phyloP scores from a whole-genome alignment of 805 yeast genomes.

The Starmerella tilneyi region DNA sequence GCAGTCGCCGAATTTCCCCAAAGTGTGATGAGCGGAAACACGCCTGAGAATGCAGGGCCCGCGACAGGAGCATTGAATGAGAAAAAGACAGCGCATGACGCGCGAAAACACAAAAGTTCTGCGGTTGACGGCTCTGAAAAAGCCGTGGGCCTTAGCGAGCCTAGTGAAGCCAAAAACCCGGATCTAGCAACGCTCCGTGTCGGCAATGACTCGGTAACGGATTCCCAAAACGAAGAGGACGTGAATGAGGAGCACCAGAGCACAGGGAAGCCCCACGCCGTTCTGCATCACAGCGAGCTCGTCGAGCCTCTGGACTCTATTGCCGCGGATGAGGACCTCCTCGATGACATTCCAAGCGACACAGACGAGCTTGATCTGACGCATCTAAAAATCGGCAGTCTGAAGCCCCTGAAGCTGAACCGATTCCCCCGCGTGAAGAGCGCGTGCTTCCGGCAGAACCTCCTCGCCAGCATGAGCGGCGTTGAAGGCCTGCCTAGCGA shows the following conservation, averaged over 20 bases:
- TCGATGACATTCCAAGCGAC: slow-evolving; percentile 39
- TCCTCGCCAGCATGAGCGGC: slow-evolving; percentile 61
- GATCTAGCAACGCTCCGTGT: no score
- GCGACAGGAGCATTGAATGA: no score
- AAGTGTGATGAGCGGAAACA: no score
- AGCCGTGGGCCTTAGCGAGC: no score
- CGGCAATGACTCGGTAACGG: no score
- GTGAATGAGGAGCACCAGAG: not conserved
- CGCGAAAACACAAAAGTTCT: no score
- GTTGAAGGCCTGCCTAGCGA: slow-evolving; percentile 50
- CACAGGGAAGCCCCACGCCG: slow-evolving; percentile 9
- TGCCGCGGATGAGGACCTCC: slow-evolving; percentile 50
- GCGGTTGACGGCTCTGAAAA: no score
- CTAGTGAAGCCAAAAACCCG: no score
- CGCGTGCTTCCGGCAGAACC: slow-evolving; percentile 73
- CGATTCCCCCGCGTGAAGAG: slow-evolving; percentile 44
- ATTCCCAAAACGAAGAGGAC: not conserved
- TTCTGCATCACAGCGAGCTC: slow-evolving; percentile 10
- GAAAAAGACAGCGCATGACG: no score
- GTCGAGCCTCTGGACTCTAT: slow-evolving; percentile 34
- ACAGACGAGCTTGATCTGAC: slow-evolving; percentile 46
- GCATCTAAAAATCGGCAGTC: slow-evolving; percentile 44
- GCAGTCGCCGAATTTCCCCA: no score
- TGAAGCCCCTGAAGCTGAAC: slow-evolving; percentile 40
- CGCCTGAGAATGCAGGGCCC: no score